A percentile compares a stretch with the other conserved stretches of the same genome.
Conservation (phyloP, 2,329 filamentous ascomycete species). For the Xylariaceae sp. region DNA sequence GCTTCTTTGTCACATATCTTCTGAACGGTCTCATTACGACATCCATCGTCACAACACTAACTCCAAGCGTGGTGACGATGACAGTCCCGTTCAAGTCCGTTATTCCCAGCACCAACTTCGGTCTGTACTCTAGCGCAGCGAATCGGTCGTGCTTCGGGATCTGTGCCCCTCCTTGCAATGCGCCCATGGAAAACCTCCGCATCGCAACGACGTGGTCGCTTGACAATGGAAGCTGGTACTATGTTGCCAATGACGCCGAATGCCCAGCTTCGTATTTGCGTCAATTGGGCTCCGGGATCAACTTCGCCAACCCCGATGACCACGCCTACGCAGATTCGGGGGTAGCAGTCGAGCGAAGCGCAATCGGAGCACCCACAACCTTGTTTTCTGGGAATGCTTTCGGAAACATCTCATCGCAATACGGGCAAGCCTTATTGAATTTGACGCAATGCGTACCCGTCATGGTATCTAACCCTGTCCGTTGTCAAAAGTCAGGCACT, state of each 20-base stretch:
- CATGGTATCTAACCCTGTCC: slow-evolving; percentile 3
- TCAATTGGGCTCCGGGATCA: slow-evolving; percentile 1
- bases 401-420: neutral
- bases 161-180: neutral
- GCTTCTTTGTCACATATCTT: neutral
- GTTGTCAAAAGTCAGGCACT: slow-evolving; percentile 1
- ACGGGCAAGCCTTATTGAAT: neutral
- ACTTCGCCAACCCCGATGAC: neutral
- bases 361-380: neutral
- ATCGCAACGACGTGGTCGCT: neutral
- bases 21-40: slow-evolving; percentile 1
- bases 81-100: neutral
- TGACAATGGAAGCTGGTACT: neutral
- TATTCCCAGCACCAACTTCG: neutral
- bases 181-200: neutral
- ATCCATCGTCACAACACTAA: neutral
- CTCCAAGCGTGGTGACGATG: neutral
- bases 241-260: neutral
- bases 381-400: neutral
- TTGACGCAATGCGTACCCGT: slow-evolving; percentile 5
- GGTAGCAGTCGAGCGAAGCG: neutral
- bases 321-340: slow-evolving; percentile 1
- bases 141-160: neutral
- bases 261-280: neutral
- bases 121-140: neutral